Conservation (phyloP, 1,139 yeast genomes). For the Meyerozyma carpophila region DNA sequence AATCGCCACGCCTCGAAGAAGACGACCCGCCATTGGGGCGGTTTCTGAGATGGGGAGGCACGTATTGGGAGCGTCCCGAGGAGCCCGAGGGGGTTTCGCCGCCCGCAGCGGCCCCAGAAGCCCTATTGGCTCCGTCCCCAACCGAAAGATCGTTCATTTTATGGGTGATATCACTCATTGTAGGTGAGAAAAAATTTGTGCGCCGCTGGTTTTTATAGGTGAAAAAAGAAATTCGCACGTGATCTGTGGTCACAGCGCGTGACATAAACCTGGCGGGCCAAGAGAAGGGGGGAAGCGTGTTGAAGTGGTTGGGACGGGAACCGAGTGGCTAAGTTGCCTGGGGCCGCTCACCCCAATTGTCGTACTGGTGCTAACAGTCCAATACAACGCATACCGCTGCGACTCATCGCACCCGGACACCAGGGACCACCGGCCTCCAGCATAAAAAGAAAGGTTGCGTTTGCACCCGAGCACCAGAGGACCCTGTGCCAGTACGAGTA, state of each 20-base stretch:
- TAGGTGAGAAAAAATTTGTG: slow-evolving; percentile 1
- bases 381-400: neutral
- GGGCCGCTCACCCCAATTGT: too few species aligned
- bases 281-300: neutral
- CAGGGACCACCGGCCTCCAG: neutral
- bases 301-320: neutral
- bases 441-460: neutral
- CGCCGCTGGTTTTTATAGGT: slow-evolving; percentile 1
- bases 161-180: slow-evolving; percentile 39
- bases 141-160: slow-evolving; percentile 42
- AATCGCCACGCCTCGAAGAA: slow-evolving; percentile 7
- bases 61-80: slow-evolving; percentile 32
- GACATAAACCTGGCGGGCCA: neutral
- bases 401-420: neutral
- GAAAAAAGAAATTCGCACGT: slow-evolving; percentile 1
- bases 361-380: too few species aligned
- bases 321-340: too few species aligned
- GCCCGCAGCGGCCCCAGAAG: slow-evolving; percentile 10
- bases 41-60: slow-evolving; percentile 66
- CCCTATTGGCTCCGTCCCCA: slow-evolving; percentile 13
- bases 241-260: neutral
- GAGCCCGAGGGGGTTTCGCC: slow-evolving; percentile 9
- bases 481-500: too few species aligned
- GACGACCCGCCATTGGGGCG: slow-evolving; percentile 16
- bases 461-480: slow-evolving; percentile 3